Conservation (phyloP, 208 protist species). For the Trypanosoma lewisi region DNA sequence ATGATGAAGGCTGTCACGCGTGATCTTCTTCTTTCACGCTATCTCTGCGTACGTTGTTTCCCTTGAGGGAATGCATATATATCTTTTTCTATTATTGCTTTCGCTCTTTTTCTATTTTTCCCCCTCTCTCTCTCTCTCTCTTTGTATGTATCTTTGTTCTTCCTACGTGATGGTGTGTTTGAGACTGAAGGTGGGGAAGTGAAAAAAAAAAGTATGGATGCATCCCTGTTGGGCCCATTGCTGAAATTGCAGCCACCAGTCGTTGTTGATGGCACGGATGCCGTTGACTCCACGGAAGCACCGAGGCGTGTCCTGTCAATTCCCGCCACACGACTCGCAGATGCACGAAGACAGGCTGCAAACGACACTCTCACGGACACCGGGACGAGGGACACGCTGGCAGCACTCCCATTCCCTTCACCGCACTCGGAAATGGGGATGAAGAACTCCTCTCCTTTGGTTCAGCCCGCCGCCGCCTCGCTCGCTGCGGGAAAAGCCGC, state of each 20-base stretch:
- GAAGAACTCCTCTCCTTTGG: background rate
- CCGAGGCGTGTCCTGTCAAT: constrained; percentile 4
- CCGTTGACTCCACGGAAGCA: background rate
- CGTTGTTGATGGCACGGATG: background rate
- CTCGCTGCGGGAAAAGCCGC: background rate
- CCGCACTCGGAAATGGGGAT: background rate
- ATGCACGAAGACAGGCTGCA: constrained; percentile 5
- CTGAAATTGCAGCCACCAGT: constrained; percentile 9
- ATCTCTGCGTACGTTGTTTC: too few relatives aligned
- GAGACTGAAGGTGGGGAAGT: background rate
- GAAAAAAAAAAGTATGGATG: background rate
- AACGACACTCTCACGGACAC: background rate
- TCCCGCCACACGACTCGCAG: constrained; percentile 10
- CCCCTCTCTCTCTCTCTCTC: constrained; percentile 5
- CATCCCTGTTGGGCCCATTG: constrained; percentile 2
- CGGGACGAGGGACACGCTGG: too few relatives aligned
- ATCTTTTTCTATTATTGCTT: background rate
- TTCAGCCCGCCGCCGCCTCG: background rate
- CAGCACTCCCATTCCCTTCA: background rate
- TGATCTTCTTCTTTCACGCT: too few relatives aligned
- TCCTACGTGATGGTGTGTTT: background rate
- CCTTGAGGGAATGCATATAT: background rate
- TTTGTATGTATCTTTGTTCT: constrained; percentile 4
- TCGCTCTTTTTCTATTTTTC: constrained; percentile 17
- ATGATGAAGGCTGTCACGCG: too few relatives aligned